Evolutionary conservation across 257 asterid genomes (phyloP), one percentile per base, ranked within the genome.

Genomic region (Striga asiatica): DNA sequence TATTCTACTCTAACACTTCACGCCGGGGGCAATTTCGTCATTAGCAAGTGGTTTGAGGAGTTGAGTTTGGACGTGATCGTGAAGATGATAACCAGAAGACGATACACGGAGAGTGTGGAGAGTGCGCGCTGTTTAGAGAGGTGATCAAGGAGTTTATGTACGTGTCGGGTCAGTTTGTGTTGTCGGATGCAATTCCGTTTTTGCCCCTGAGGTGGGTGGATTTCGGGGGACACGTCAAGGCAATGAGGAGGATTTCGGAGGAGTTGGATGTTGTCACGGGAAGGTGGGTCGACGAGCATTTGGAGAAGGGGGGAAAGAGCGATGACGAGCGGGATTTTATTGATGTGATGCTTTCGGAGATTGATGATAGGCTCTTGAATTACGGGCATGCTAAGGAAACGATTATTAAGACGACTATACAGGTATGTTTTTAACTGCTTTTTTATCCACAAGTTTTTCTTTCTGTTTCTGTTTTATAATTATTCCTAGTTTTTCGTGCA

Each of bases 261-360:
- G 83, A 78, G 17, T 17, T 75, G 46, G 72, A 66, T n/a, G 10
- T 7, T 1, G 56, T 78, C n/a, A 34, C 67, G 11, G 72, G 66
- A 20, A 34, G 5, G 0, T 78, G 82, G 82, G 54, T 78, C 5
- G 72, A 78, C 3, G 81, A 75, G 7, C 81, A 78, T 47, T 25
- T 37, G 6, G 48, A 21, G 13, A 25, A 46, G 56, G 27, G 13
- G 17, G 31, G 24, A 8, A 31, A 60, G 10, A 28, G 7, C 23
- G 22, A 19, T 8, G 58, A 47, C 11, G 49, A 2, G 17, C 61
- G 45, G 17, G 85, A 72, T 49, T 78, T 77, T 75, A 71, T 79
- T 4, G 77, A 79, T 45, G 81, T 69, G 4, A 56, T 79, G 81
- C 71, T 82, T 32, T 67, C 81, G 6, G 54, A 49, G 4, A 18